These are phyloP conservation scores for Phyllosticta capitalensis DNA, from an alignment of 2,329 filamentous ascomycete species.

Conservation along the genomic window DNA sequence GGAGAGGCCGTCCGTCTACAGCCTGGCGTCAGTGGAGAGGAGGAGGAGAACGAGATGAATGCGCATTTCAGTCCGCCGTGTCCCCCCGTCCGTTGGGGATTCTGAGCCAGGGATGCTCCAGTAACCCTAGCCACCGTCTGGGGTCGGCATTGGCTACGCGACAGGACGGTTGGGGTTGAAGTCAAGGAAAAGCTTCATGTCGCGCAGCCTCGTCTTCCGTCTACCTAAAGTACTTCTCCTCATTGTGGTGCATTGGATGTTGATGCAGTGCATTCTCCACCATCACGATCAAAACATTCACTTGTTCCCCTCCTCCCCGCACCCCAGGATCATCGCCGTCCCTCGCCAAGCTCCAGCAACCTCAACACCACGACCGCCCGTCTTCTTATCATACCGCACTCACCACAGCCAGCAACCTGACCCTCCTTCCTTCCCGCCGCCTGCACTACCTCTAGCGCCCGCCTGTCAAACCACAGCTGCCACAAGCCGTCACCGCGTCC, in stretches of 20 bases:
- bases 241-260: too few relatives aligned
- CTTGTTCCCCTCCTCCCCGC: not conserved
- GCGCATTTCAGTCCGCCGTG: not conserved
- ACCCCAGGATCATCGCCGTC: not conserved
- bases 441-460: not conserved
- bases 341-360: not conserved
- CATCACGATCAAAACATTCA: not conserved
- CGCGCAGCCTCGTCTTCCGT: too few relatives aligned
- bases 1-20: too few relatives aligned
- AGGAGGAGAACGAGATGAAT: not conserved
- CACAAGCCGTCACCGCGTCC: not conserved
- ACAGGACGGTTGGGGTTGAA: not conserved
- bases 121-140: not conserved
- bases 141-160: not conserved
- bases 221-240: too few relatives aligned
- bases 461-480: not conserved
- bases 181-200: too few relatives aligned
- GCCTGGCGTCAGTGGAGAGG: not conserved
- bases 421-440: too few relatives aligned
- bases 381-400: not conserved
- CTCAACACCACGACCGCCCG: not conserved
- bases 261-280: not conserved
- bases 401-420: not conserved
- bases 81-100: not conserved
- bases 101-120: not conserved